These are phyloP conservation scores for Candida ponderosae DNA, from an alignment of 805 yeast genomes.

Conservation along the genomic window DNA sequence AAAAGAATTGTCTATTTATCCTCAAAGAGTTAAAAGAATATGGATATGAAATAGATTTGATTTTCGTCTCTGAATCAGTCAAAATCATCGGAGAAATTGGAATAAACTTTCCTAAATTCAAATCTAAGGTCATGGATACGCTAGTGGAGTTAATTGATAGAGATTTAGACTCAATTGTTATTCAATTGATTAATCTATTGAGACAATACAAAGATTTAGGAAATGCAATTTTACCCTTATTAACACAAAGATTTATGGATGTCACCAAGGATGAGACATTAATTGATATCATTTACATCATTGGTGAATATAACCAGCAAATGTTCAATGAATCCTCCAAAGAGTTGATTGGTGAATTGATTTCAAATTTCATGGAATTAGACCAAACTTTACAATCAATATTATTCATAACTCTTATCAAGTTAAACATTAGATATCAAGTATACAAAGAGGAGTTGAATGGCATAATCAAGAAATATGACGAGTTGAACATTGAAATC, in stretches of 20 bases:
- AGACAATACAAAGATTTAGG: constrained; percentile 54
- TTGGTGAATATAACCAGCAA: constrained; percentile 63
- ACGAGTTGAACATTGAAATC: constrained; percentile 62
- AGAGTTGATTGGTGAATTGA: constrained; percentile 28
- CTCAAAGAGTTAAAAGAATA: constrained; percentile 72
- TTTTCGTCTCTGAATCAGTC: constrained; percentile 61
- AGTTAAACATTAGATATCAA: constrained; percentile 39
- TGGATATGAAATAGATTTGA: constrained; percentile 78
- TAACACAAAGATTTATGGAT: constrained; percentile 39
- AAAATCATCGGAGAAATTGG: constrained; percentile 68
- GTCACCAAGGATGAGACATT: constrained; percentile 42
- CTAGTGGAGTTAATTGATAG: constrained; percentile 53
- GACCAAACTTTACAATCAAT: constrained; percentile 56
- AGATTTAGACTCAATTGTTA: constrained; percentile 56
- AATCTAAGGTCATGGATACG: constrained; percentile 51
- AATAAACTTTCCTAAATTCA: constrained; percentile 45
- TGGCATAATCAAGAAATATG: constrained; percentile 55
- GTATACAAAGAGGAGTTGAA: constrained; percentile 38
- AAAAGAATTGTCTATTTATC: constrained; percentile 47
- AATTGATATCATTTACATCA: constrained; percentile 53
- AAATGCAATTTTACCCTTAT: constrained; percentile 46
- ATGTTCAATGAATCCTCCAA: constrained; percentile 45
- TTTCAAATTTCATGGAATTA: constrained; percentile 47
- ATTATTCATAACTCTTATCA: constrained; percentile 54
- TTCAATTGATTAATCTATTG: constrained; percentile 56